phyloP scores from a whole-genome alignment of 208 protist species.

The Leishmania mexicana region DNA sequence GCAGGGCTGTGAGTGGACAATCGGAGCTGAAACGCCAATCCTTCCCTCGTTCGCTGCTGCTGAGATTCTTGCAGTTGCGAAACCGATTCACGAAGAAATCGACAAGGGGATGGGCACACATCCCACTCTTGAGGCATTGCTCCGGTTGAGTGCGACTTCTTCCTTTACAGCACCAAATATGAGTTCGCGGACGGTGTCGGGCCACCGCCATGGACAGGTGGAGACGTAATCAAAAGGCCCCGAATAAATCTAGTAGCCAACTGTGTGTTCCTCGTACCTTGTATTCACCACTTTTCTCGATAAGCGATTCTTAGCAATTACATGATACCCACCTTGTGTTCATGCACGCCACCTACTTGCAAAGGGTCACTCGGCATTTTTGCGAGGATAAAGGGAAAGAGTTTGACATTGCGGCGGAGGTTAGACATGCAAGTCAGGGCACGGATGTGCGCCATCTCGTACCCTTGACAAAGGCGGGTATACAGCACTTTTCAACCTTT shows the following conservation, averaged over 20 bases:
- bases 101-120: background rate
- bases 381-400: background rate
- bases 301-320: background rate
- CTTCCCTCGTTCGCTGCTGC: background rate
- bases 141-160: background rate
- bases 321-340: background rate
- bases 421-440: conserved; percentile 17
- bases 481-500: conserved; percentile 36
- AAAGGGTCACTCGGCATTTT: conserved; percentile 19
- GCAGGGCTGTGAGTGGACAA: background rate
- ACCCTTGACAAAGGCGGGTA: conserved; percentile 16
- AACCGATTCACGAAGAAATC: background rate
- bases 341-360: conserved; percentile 27
- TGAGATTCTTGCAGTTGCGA: background rate
- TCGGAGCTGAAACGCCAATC: background rate
- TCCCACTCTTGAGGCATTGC: background rate
- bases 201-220: background rate
- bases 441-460: conserved; percentile 39
- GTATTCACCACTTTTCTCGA: background rate
- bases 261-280: background rate
- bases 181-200: background rate
- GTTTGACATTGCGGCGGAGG: conserved; percentile 40
- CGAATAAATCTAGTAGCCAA: background rate
- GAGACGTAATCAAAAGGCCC: background rate
- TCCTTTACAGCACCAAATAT: background rate